Evolutionary conservation across 192 early-diverging fungal species (phyloP), one percentile per base, ranked within the genome.

Genomic region (Coemansia sp.): DNA sequence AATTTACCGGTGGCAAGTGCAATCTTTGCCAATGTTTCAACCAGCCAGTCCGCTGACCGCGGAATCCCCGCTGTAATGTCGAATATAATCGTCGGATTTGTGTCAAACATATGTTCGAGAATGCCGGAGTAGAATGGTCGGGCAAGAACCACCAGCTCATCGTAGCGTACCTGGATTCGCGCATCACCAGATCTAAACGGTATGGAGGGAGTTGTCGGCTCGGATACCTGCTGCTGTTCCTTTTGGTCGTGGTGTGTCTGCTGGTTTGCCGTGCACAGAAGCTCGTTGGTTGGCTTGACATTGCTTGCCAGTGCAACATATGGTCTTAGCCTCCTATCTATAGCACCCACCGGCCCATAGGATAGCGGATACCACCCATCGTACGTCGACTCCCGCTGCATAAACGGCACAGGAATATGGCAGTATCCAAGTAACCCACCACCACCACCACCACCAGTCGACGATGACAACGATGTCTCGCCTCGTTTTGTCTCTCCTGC

Each of bases 311-410:
- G 39, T 2, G 64, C 73, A 53, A 81, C 20, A 20, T 69, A 66
- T 1, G 68, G 30, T 15, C 52, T 48, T 9, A 68, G 63, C 12
- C 51, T 33, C 29, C 18, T 33, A 37, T 62, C 72, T 5, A 58
- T 60, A 2, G 42, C 58, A 0, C 63, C 37, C 52, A 69, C 53
- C 8, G 69, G 56, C 45, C 79, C 74, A 18, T 81, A 68, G 12
- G 63, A 46, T 4, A 83, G 35, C 51, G 81, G 81, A 57, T 75
- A 83, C 81, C 81, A 83, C 18, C 81, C 81, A 23, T 75, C 71
- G 61, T 83, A 79, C 5, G 43, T 69, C n/a, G 42, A 48, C 12
- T 63, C 71, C 20, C 67, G 76, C 23, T 61, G 68, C 58, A 83
- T 56, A 18, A 55, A 67, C 18, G 72, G 58, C 12, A 79, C 68